A percentile compares a stretch with the other conserved stretches of the same genome.
Conservation (phyloP, 768 basidiomycete genomes). For the Phylloporus rhodoxanthus region DNA sequence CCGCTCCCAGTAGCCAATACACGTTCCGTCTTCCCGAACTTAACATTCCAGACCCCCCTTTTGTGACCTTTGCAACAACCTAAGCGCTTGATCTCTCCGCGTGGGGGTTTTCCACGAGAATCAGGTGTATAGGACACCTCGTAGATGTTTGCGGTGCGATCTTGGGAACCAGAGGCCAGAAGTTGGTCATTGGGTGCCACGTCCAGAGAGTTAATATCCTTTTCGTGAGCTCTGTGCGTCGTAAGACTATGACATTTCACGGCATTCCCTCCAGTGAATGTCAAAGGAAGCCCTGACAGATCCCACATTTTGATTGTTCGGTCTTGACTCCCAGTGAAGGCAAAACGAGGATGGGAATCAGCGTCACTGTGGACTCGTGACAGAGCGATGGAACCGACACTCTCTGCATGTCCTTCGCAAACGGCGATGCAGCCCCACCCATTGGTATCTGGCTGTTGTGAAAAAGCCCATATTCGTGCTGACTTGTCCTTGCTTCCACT, state of each 20-base stretch:
- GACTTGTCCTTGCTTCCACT: slow-evolving; percentile 92
- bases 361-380: slow-evolving; percentile 39
- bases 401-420: slow-evolving; percentile 93
- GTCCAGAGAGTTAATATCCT: slow-evolving; percentile 97
- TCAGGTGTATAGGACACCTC: slow-evolving; percentile 55
- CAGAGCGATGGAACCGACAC: slow-evolving; percentile 84
- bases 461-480: slow-evolving; percentile 72
- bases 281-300: slow-evolving; percentile 47
- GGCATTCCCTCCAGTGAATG: slow-evolving; percentile 22
- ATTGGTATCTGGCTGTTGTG: slow-evolving; percentile 7
- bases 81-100: slow-evolving; percentile 66
- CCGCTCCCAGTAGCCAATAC: slow-evolving; percentile 91
- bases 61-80: slow-evolving; percentile 96
- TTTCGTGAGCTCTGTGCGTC: slow-evolving; percentile 92
- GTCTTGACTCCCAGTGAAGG: slow-evolving; percentile 96
- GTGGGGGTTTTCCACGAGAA: slow-evolving; percentile 38
- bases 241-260: slow-evolving; percentile 67
- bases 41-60: slow-evolving; percentile 92
- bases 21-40: slow-evolving; percentile 77
- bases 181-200: slow-evolving; percentile 83
- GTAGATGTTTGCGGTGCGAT: slow-evolving; percentile 89
- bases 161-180: slow-evolving; percentile 92
- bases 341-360: slow-evolving; percentile 46
- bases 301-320: slow-evolving; percentile 99
- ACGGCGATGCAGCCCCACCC: slow-evolving; percentile 66